Evolutionary conservation across 2,329 filamentous ascomycete species (phyloP).

Genomic region (Corniculantispora saksenae): DNA sequence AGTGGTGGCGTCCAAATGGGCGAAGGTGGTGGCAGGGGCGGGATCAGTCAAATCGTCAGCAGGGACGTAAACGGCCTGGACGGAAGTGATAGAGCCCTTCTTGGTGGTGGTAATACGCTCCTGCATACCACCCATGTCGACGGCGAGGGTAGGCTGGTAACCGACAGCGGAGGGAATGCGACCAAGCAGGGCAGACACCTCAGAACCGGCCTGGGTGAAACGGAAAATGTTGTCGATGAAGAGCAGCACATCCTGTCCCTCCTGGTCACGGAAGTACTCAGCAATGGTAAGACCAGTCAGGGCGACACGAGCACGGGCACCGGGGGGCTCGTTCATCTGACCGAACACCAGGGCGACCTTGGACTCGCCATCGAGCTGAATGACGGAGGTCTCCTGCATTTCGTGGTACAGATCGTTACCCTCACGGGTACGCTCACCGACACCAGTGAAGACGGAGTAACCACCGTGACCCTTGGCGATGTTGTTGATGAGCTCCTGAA

Average conservation of each 20-base stretch:
- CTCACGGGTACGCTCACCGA: constrained; percentile 99
- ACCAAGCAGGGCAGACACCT: constrained; percentile 98
- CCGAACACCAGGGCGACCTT: constrained; percentile 99
- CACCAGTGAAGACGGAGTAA: constrained; percentile 99
- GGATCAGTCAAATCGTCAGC: constrained; percentile 99
- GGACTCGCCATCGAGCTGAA: constrained; percentile 97
- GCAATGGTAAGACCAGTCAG: constrained; percentile 83
- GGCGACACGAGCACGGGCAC: constrained; percentile 99
- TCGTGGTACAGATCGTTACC: constrained; percentile 99
- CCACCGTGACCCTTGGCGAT: constrained; percentile 99
- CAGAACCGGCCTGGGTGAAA: constrained; percentile 99
- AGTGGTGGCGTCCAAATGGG: constrained; percentile 99
- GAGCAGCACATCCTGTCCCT: constrained; percentile 95
- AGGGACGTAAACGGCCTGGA: constrained; percentile 99
- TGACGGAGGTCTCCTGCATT: constrained; percentile 99
- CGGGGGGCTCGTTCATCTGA: constrained; percentile 99
- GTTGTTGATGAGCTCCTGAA: constrained; percentile 99
- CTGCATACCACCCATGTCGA: constrained; percentile 99
- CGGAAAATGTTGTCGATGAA: constrained; percentile 99
- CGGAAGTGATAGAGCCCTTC: constrained; percentile 99
- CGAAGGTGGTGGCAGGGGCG: constrained; percentile 98
- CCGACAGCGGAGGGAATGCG: constrained; percentile 99
- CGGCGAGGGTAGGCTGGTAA: constrained; percentile 98
- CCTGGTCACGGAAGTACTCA: constrained; percentile 76
- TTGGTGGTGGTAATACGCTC: constrained; percentile 99